A percentile compares a stretch with the other conserved stretches of the same genome.
These are phyloP conservation scores for Amanita subjunquillea DNA, from an alignment of 768 basidiomycete genomes.

Conservation along the genomic window DNA sequence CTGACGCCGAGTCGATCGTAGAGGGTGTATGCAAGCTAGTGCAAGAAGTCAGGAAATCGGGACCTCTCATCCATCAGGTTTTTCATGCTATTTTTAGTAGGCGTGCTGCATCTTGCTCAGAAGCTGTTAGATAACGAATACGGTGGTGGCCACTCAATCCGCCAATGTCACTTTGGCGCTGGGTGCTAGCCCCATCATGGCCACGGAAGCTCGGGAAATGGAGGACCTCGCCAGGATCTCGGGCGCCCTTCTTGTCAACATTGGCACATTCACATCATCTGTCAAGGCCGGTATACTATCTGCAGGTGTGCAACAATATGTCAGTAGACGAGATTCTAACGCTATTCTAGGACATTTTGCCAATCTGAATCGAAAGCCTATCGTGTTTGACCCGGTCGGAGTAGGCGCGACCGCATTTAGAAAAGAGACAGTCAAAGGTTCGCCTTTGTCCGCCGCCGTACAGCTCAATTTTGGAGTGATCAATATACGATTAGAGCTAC, in stretches of 20 bases:
- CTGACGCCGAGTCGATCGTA: conserved; percentile 19
- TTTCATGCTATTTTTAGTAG: neutral
- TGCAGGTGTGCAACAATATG: conserved; percentile 36
- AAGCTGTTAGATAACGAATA: conserved; percentile 62
- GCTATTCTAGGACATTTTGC: conserved; percentile 34
- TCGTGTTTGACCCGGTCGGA: conserved; percentile 90
- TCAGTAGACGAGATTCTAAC: neutral
- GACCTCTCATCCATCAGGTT: conserved; percentile 80
- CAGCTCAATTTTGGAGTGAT: neutral
- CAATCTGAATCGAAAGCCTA: conserved; percentile 59
- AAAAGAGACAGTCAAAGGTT: conserved; percentile 49
- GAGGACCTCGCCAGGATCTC: conserved; percentile 58
- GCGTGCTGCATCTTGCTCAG: neutral
- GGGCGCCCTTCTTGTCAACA: conserved; percentile 73
- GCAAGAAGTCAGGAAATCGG: conserved; percentile 33
- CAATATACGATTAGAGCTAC: conserved; percentile 35
- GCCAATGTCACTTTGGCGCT: conserved; percentile 85
- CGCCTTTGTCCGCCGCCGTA: conserved; percentile 7
- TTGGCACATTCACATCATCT: conserved; percentile 60
- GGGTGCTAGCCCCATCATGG: conserved; percentile 92
- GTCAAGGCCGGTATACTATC: conserved; percentile 65
- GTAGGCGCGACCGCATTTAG: conserved; percentile 75
- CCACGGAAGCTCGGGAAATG: conserved; percentile 75
- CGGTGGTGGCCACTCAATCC: conserved; percentile 80
- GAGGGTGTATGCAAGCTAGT: conserved; percentile 40